Percentiles rank a stretch among this genome's conserved stretches.
Evolutionary conservation across 192 early-diverging fungal genomes (phyloP).

Genomic region (Coemansia sp.): DNA sequence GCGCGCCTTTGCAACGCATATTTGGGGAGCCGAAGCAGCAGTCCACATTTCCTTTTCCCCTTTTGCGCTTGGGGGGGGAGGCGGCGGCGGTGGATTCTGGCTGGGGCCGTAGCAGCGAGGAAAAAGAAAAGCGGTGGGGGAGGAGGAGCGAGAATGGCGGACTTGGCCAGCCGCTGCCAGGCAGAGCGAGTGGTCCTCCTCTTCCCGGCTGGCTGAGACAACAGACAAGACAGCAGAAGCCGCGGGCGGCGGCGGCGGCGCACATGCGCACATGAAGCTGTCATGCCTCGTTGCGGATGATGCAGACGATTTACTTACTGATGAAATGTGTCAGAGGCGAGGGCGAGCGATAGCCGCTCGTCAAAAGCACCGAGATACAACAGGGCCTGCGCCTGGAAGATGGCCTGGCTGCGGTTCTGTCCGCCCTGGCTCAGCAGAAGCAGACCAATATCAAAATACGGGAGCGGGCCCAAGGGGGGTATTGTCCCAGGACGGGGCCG

Average conservation of each 20-base stretch:
- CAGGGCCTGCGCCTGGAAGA: background rate
- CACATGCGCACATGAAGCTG: background rate
- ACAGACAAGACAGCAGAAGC: no score
- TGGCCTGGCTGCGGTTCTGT: background rate
- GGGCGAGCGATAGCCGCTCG: background rate
- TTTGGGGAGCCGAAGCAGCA: conserved; percentile 3
- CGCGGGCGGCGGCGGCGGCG: background rate
- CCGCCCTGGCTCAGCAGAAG: background rate
- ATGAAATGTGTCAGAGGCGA: no score
- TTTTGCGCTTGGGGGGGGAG: background rate
- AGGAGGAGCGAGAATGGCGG: background rate
- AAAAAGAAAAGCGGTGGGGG: background rate
- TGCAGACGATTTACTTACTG: conserved; percentile 2
- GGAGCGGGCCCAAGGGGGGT: background rate
- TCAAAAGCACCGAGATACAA: background rate
- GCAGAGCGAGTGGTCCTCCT: no score
- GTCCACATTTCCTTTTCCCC: background rate
- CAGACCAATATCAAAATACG: conserved; percentile 5
- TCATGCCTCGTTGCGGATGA: conserved; percentile 7
- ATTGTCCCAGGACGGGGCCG: background rate
- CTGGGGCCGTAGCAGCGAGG: background rate
- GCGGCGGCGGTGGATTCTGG: background rate
- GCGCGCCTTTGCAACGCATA: conserved; percentile 13
- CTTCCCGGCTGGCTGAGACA: no score
- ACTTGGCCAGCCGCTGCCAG: background rate